These are phyloP conservation scores for Calonectria leucothoes DNA, from an alignment of 2,329 filamentous ascomycete genomes.

Conservation along the genomic window DNA sequence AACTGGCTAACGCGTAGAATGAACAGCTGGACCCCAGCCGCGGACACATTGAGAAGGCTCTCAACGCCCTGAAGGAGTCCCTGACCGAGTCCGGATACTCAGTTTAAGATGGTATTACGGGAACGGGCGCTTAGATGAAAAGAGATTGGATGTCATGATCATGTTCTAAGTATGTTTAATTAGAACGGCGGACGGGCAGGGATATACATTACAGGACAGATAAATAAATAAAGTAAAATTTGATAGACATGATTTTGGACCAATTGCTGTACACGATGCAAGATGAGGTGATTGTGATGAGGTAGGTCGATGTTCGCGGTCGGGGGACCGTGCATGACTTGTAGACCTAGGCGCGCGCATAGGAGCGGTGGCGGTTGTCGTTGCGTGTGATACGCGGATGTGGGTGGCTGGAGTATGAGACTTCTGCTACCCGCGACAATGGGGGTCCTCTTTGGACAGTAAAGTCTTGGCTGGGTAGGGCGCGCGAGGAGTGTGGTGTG, in stretches of 20 bases:
- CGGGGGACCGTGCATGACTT: constrained; percentile 6
- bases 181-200: neutral
- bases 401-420: constrained; percentile 7
- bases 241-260: neutral
- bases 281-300: neutral
- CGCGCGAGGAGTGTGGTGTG: neutral
- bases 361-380: neutral
- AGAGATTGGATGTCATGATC: constrained; percentile 27
- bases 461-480: neutral
- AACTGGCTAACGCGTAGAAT: constrained; percentile 31
- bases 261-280: neutral
- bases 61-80: constrained; percentile 80
- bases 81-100: constrained; percentile 79
- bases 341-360: constrained; percentile 9
- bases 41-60: constrained; percentile 85
- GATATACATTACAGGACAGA: neutral
- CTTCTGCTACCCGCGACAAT: constrained; percentile 4
- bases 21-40: constrained; percentile 77
- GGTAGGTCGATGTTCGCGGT: neutral
- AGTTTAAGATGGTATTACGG: constrained; percentile 32
- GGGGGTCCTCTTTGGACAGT: neutral
- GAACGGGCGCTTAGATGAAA: constrained; percentile 17
- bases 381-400: neutral
- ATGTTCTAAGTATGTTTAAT: constrained; percentile 14
- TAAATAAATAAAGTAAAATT: constrained; percentile 10